Evolutionary conservation across 176 grass and related monocot species (phyloP).

Genomic region (Avena atlantica): DNA sequence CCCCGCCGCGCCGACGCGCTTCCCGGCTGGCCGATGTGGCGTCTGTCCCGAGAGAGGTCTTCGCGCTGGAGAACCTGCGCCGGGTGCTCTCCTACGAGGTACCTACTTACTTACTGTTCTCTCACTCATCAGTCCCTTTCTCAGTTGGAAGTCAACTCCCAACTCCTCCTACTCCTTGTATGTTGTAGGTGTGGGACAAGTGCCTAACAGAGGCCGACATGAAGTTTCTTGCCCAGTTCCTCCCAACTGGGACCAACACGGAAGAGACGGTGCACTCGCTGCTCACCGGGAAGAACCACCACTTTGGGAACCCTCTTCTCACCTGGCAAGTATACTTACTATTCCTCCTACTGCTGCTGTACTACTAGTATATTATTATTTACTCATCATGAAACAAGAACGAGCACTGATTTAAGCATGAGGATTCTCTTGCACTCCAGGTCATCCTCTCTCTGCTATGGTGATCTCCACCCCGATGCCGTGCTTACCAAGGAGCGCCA

Average conservation of each 20-base stretch:
- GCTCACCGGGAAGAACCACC: conserved; percentile 60
- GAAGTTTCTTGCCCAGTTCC: conserved; percentile 69
- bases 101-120: background rate
- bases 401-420: too few species aligned
- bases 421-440: conserved; percentile 28
- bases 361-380: too few species aligned
- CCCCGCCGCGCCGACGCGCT: conserved; percentile 1
- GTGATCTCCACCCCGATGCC: conserved; percentile 65
- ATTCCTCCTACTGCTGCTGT: background rate
- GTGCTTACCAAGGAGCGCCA: conserved; percentile 48
- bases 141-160: background rate
- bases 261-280: conserved; percentile 62
- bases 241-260: conserved; percentile 53
- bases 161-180: too few species aligned
- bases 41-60: conserved; percentile 54
- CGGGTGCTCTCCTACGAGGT: conserved; percentile 69
- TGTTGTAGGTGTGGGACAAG: conserved; percentile 31
- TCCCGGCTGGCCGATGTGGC: conserved; percentile 52
- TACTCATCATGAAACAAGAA: too few species aligned
- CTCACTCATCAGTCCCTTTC: too few species aligned
- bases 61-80: conserved; percentile 51
- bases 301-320: conserved; percentile 66
- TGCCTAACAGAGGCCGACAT: conserved; percentile 71
- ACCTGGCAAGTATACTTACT: conserved; percentile 56
- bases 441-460: conserved; percentile 59